Conservation (phyloP, 2,329 filamentous ascomycete species). For the Dactylellina haptotyla region DNA sequence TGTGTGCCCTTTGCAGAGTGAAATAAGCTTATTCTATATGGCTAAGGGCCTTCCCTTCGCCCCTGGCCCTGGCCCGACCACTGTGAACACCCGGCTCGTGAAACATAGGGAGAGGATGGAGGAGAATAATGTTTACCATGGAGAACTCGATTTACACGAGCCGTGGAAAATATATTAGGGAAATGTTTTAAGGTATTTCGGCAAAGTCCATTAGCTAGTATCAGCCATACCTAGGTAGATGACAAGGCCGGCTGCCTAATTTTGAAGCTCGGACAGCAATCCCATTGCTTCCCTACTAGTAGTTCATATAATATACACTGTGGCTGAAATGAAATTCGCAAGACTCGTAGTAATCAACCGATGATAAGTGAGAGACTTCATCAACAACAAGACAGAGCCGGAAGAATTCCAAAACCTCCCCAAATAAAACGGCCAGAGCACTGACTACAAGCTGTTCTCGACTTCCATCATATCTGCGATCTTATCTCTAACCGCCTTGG, state of each 20-base stretch:
- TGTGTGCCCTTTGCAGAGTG: background rate
- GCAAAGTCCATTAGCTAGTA: too few species aligned
- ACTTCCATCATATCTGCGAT: slow-evolving; percentile 63
- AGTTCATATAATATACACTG: background rate
- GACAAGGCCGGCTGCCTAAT: slow-evolving; percentile 6
- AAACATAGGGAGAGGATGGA: slow-evolving; percentile 6
- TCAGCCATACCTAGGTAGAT: too few species aligned
- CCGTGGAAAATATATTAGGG: background rate
- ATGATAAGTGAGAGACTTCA: background rate
- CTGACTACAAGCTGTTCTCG: slow-evolving; percentile 42
- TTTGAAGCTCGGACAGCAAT: slow-evolving; percentile 1
- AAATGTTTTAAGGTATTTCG: background rate
- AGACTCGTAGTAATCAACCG: background rate
- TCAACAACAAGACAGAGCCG: background rate
- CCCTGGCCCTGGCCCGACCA: background rate
- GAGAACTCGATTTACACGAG: slow-evolving; percentile 23
- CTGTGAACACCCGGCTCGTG: slow-evolving; percentile 16
- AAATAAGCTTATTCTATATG: slow-evolving; percentile 29
- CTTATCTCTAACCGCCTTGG: slow-evolving; percentile 61
- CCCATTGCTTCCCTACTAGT: background rate
- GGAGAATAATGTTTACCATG: slow-evolving; percentile 12
- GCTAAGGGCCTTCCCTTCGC: background rate
- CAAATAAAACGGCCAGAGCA: background rate
- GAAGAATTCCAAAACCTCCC: slow-evolving; percentile 1
- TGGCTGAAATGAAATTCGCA: background rate